Percentiles rank a stretch among this genome's conserved stretches.
Evolutionary conservation across 306 rosid species (phyloP).

Genomic region (Inga laurina): DNA sequence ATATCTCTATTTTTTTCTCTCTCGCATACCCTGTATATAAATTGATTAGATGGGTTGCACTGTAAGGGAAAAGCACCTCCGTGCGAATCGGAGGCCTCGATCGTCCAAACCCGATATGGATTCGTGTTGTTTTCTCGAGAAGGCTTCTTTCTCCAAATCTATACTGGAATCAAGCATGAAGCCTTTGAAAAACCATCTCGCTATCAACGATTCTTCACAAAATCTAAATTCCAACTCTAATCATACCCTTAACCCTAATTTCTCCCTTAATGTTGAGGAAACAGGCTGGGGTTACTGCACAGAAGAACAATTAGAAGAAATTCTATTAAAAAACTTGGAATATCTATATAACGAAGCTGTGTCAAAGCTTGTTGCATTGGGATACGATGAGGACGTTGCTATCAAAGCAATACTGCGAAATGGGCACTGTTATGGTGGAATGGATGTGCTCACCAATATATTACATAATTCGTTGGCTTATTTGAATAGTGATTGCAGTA

Average conservation of each 20-base stretch:
- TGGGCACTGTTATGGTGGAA: conserved; percentile 86
- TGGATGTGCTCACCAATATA: conserved; percentile 79
- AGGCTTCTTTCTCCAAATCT: conserved; percentile 67
- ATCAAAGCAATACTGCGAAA: conserved; percentile 67
- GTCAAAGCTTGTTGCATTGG: conserved; percentile 77
- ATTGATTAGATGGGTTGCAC: conserved; percentile 75
- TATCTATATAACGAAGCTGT: conserved; percentile 67
- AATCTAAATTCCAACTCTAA: conserved; percentile 37
- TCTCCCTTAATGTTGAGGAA: conserved; percentile 48
- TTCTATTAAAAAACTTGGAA: conserved; percentile 73
- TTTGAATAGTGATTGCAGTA: conserved; percentile 50
- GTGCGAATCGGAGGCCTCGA: conserved; percentile 72
- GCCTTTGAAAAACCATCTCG: conserved; percentile 50
- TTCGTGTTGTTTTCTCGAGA: conserved; percentile 46
- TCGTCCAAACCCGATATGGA: conserved; percentile 57
- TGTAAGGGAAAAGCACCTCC: conserved; percentile 79
- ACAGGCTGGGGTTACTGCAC: conserved; percentile 89
- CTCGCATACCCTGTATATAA: neutral
- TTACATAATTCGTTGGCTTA: conserved; percentile 72
- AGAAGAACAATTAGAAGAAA: conserved; percentile 89
- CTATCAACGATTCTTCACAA: conserved; percentile 39
- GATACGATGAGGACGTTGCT: conserved; percentile 75
- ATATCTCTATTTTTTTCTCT: neutral
- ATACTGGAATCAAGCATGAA: conserved; percentile 68
- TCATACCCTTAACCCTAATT: conserved; percentile 30